These are phyloP conservation scores for Psilocybe cyanescens DNA, from an alignment of 768 basidiomycete species.

Conservation along the genomic window DNA sequence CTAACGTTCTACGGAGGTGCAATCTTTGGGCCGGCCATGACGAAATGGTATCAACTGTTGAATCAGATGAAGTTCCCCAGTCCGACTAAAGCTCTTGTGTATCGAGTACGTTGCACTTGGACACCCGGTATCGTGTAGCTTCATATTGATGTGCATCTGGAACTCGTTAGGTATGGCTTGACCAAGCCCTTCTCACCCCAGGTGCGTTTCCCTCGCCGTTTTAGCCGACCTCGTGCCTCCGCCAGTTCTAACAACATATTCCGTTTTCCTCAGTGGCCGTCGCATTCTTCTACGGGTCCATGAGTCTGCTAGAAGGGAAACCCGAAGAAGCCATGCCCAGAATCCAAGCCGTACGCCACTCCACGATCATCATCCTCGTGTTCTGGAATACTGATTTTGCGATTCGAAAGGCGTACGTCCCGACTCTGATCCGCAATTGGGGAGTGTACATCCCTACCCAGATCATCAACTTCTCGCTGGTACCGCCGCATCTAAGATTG, in stretches of 20 bases:
- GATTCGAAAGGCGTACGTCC: conserved; percentile 59
- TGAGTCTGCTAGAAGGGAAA: conserved; percentile 83
- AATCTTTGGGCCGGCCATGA: conserved; percentile 81
- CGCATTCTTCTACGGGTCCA: conserved; percentile 65
- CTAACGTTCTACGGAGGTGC: conserved; percentile 76
- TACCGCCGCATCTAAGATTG: conserved; percentile 79
- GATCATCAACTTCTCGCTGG: conserved; percentile 75
- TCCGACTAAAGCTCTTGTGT: conserved; percentile 60
- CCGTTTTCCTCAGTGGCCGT: conserved; percentile 39
- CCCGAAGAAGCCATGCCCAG: conserved; percentile 49
- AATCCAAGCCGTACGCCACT: conserved; percentile 43
- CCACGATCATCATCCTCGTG: background rate
- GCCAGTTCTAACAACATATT: background rate
- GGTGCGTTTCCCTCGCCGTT: conserved; percentile 35
- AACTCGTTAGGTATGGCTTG: conserved; percentile 69
- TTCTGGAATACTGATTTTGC: background rate
- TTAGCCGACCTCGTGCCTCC: no score
- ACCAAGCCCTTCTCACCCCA: conserved; percentile 81
- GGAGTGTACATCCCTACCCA: conserved; percentile 78
- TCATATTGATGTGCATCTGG: background rate
- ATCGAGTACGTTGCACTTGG: conserved; percentile 50
- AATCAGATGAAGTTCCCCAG: conserved; percentile 70
- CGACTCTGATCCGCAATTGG: conserved; percentile 82
- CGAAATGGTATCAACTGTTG: conserved; percentile 80
- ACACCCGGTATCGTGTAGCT: background rate